Evolutionary conservation across 83 land plant genomes (phyloP), one percentile per base, ranked within the genome.

Genomic region (Picea engelmannii): DNA sequence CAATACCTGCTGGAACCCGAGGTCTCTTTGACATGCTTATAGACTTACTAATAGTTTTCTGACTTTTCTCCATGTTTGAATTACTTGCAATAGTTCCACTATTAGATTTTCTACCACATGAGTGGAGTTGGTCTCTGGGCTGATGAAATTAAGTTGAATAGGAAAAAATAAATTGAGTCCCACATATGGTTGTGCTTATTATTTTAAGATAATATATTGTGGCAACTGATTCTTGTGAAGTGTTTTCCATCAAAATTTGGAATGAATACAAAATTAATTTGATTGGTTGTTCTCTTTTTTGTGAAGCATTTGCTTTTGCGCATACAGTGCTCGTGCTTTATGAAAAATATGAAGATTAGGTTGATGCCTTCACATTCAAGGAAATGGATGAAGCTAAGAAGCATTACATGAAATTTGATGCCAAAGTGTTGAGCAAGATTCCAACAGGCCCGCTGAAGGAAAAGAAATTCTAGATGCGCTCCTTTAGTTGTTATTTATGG

Each of bases 321-420:
- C 90, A 93, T 83, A 91, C 90, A 1, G 86, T 93, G 62, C 95
- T 93, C 12, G 90, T 91, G 18, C 80, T 93, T 7, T 93, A 89
- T 79, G 95, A 93, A 83, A 93, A 93, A 77, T 91, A 93, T 66
- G 93, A 93, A 24, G 90, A 89, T 69, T 62, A 89, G 80, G 81
- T 93, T 8, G 95, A 93, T 27, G 59, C 88, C 6, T 84, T 79
- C 71, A 91, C 87, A 6, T 90, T 90, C 74, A 93, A 87, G 83
- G 93, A 87, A 77, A 76, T 77, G 79, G 66, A 52, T 61, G 88
- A 93, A 85, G 25, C 86, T 59, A 93, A 91, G 84, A 91, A 89
- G 84, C 87, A 89, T 31, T 93, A 84, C 82, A 87, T 84, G 17
- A 85, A 84, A 8, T 86, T 91, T 84, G 89, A 93, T 84, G 87